A percentile compares a stretch with the other conserved stretches of the same genome.
phyloP scores from a whole-genome alignment of 2,329 filamentous ascomycete species.

The Paecilomyces formosus region DNA sequence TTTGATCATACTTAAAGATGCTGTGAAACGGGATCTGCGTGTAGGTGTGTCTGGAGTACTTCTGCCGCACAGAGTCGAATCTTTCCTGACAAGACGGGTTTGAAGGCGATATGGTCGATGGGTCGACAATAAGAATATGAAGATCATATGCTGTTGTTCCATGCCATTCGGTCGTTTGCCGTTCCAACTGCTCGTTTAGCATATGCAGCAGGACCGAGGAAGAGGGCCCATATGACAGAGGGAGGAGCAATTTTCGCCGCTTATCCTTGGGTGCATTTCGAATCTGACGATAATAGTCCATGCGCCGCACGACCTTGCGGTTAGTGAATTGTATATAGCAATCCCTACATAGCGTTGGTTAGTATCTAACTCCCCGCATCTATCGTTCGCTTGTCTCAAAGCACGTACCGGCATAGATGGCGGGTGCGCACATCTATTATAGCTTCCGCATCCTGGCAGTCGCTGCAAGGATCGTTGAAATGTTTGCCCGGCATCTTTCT shows the following conservation, averaged over 20 bases:
- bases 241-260: constrained; percentile 58
- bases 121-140: constrained; percentile 35
- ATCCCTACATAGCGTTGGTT: constrained; percentile 37
- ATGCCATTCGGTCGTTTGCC: constrained; percentile 54
- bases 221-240: constrained; percentile 75
- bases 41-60: constrained; percentile 62
- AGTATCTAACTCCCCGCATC: not conserved
- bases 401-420: constrained; percentile 51
- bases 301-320: constrained; percentile 72
- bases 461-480: constrained; percentile 40
- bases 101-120: constrained; percentile 20
- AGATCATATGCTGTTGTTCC: constrained; percentile 62
- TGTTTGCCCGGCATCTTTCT: constrained; percentile 26
- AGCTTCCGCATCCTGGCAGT: constrained; percentile 47
- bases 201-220: constrained; percentile 72
- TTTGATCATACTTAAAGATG: constrained; percentile 43
- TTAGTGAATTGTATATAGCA: constrained; percentile 75
- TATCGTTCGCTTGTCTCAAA: not conserved
- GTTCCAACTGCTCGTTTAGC: constrained; percentile 60
- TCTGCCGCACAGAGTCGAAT: constrained; percentile 44
- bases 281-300: constrained; percentile 55
- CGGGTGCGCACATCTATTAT: constrained; percentile 51
- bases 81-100: constrained; percentile 16
- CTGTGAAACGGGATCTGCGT: constrained; percentile 56
- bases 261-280: constrained; percentile 29